Evolutionary conservation across 768 basidiomycete species (phyloP).

Genomic region (Pleurotus platypus): DNA sequence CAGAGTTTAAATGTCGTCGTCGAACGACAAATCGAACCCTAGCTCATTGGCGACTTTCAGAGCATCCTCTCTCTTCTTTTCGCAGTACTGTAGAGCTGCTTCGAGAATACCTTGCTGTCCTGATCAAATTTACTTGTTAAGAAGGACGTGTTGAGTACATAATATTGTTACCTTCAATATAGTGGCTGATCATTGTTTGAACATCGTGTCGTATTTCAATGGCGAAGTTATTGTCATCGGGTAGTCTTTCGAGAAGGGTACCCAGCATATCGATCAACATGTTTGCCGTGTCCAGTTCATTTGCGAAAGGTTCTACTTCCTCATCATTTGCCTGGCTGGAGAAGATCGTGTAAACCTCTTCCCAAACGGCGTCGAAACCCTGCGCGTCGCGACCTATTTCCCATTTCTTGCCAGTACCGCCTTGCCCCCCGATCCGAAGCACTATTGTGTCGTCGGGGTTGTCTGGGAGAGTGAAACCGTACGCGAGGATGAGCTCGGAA

Average conservation of each 20-base stretch:
- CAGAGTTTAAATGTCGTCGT: constrained; percentile 20
- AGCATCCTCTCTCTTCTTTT: constrained; percentile 42
- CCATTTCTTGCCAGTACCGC: constrained; percentile 42
- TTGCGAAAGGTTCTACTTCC: constrained; percentile 41
- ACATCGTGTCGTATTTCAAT: constrained; percentile 41
- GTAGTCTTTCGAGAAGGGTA: constrained; percentile 45
- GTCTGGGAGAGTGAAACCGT: constrained; percentile 77
- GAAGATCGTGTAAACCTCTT: constrained; percentile 37
- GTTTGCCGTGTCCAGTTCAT: constrained; percentile 65
- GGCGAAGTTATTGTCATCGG: constrained; percentile 17
- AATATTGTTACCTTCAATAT: constrained; percentile 52
- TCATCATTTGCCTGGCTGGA: constrained; percentile 16
- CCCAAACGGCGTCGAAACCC: constrained; percentile 61
- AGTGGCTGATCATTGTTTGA: constrained; percentile 59
- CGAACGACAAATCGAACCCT: constrained; percentile 54
- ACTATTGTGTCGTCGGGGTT: constrained; percentile 89
- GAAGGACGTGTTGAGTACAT: background rate
- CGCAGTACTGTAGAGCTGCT: constrained; percentile 47
- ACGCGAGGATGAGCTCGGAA: constrained; percentile 85
- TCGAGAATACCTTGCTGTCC: constrained; percentile 60
- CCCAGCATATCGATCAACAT: constrained; percentile 67
- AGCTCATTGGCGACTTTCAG: constrained; percentile 43
- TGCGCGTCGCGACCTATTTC: constrained; percentile 56
- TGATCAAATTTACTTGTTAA: constrained; percentile 16
- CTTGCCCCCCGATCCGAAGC: constrained; percentile 64